Evolutionary conservation across 352 stramenopile species (phyloP).

Genomic region (Phytophthora idaei): DNA sequence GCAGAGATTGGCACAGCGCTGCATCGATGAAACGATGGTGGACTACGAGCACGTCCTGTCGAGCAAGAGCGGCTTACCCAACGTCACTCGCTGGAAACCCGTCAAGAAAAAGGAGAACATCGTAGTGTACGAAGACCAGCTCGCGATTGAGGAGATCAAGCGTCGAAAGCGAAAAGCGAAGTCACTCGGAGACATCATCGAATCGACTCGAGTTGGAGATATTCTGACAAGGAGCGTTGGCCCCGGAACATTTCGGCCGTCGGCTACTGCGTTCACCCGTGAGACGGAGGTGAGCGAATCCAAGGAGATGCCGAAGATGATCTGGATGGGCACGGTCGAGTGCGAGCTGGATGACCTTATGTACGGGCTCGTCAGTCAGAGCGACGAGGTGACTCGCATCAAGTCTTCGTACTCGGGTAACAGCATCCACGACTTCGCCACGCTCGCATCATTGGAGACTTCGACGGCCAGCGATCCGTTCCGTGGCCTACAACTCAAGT

Average conservation of each 20-base stretch:
- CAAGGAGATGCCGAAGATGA: slow-evolving; percentile 28
- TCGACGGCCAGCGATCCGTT: slow-evolving; percentile 33
- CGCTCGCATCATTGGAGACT: slow-evolving; percentile 24
- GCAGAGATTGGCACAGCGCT: slow-evolving; percentile 23
- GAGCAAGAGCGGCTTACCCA: slow-evolving; percentile 29
- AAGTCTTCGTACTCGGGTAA: slow-evolving; percentile 37
- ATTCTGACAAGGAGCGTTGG: slow-evolving; percentile 20
- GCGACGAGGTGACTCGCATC: slow-evolving; percentile 33
- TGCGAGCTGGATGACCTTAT: slow-evolving; percentile 42
- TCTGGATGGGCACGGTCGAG: slow-evolving; percentile 37
- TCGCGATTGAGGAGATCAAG: slow-evolving; percentile 33
- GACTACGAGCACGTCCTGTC: slow-evolving; percentile 42
- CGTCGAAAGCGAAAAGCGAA: slow-evolving; percentile 31
- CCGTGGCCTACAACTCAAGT: slow-evolving; percentile 36
- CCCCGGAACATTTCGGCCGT: slow-evolving; percentile 4
- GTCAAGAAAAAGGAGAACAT: slow-evolving; percentile 38
- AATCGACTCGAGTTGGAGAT: slow-evolving; percentile 25
- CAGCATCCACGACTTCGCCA: slow-evolving; percentile 34
- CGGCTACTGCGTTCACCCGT: slow-evolving; percentile 1
- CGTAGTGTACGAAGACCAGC: slow-evolving; percentile 34
- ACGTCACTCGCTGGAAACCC: slow-evolving; percentile 34
- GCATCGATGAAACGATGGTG: slow-evolving; percentile 30
- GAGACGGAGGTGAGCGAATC: slow-evolving; percentile 6
- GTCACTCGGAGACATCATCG: slow-evolving; percentile 29
- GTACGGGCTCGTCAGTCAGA: slow-evolving; percentile 43